Conservation (phyloP, 352 stramenopile species). For the Phytophthora litchii region DNA sequence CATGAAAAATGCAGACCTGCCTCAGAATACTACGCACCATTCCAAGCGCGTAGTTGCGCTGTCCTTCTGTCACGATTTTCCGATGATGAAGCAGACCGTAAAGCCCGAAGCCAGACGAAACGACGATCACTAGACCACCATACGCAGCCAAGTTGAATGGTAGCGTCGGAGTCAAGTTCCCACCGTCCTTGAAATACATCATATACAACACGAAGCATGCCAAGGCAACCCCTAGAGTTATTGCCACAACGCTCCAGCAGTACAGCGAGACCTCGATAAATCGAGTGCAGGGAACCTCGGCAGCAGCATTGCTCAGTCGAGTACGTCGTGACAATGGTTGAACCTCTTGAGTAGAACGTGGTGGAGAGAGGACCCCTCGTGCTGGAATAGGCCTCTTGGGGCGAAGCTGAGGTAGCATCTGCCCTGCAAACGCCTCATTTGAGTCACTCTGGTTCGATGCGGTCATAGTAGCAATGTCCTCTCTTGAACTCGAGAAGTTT, state of each 20-base stretch:
- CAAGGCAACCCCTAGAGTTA: slow-evolving; percentile 51
- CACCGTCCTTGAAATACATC: slow-evolving; percentile 66
- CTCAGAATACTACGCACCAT: slow-evolving; percentile 33
- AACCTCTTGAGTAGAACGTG: slow-evolving; percentile 4
- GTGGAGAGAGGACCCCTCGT: slow-evolving; percentile 25
- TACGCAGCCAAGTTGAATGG: slow-evolving; percentile 63
- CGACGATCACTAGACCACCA: slow-evolving; percentile 43
- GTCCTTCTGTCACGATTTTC: slow-evolving; percentile 52
- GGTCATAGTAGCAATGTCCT: slow-evolving; percentile 21
- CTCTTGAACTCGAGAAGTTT: neutral
- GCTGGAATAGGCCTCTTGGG: slow-evolving; percentile 17
- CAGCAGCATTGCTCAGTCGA: slow-evolving; percentile 15
- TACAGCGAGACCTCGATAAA: slow-evolving; percentile 57
- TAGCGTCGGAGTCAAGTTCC: slow-evolving; percentile 49
- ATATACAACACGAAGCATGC: slow-evolving; percentile 64
- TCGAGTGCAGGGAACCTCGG: slow-evolving; percentile 26
- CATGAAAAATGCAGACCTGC: neutral
- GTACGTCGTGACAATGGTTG: neutral
- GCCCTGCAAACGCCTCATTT: slow-evolving; percentile 8
- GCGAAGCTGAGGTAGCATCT: slow-evolving; percentile 24
- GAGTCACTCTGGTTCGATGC: slow-evolving; percentile 1
- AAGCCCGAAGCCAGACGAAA: slow-evolving; percentile 52
- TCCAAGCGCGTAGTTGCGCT: slow-evolving; percentile 64
- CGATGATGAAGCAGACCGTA: slow-evolving; percentile 63
- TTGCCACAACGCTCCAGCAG: slow-evolving; percentile 56